phyloP scores from a whole-genome alignment of 208 protist genomes.

The Blastocrithidia nonstop region DNA sequence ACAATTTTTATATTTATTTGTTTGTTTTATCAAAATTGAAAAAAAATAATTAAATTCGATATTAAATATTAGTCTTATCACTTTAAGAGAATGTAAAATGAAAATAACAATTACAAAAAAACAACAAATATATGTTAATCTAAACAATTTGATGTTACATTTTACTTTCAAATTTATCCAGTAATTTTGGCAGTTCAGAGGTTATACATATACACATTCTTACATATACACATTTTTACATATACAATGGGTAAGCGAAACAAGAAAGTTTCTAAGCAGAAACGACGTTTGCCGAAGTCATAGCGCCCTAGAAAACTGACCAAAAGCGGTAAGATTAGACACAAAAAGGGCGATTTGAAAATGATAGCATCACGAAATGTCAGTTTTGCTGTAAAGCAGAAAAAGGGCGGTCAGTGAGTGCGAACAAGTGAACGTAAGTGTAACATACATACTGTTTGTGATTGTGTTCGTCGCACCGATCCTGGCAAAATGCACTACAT shows the following conservation, averaged over 20 bases:
- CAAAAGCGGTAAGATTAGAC: constrained; percentile 71
- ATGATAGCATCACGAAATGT: constrained; percentile 66
- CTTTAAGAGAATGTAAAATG: no score
- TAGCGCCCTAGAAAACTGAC: constrained; percentile 68
- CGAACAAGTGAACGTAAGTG: constrained; percentile 69
- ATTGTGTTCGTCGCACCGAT: constrained; percentile 79
- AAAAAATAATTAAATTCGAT: no score
- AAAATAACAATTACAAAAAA: no score
- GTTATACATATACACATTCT: no score
- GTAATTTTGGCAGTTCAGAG: no score
- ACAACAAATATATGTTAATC: no score
- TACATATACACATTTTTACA: no score
- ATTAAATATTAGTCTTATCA: no score
- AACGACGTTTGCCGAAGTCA: constrained; percentile 57
- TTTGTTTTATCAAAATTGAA: no score
- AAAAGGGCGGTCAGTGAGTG: constrained; percentile 73
- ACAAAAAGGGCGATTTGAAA: constrained; percentile 65
- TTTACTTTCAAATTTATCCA: no score
- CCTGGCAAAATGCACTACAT: constrained; percentile 61
- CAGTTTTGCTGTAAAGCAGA: constrained; percentile 72
- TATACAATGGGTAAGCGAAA: constrained; percentile 59
- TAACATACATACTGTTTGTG: constrained; percentile 82
- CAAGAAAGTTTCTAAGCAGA: constrained; percentile 74
- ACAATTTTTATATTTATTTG: no score
- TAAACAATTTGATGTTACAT: no score